Evolutionary conservation across 192 early-diverging fungal species (phyloP).

Genomic region (Backusella sp.): DNA sequence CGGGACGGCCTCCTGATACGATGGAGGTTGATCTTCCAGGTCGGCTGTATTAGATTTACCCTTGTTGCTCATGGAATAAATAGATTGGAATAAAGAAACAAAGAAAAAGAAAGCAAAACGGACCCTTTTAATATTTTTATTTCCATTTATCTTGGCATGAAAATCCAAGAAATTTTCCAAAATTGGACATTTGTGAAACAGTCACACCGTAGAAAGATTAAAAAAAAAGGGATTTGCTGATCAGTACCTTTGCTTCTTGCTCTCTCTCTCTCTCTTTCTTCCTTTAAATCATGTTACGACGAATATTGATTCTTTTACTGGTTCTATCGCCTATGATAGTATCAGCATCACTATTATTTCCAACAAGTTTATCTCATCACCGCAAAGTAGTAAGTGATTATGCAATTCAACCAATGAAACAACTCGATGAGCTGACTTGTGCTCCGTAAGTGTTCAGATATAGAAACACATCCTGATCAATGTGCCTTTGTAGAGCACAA

Average conservation of each 20-base stretch:
- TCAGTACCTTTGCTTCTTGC: not conserved
- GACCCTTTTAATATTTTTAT: not conserved
- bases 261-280: not conserved
- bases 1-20: constrained; percentile 7
- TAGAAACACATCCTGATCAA: constrained; percentile 46
- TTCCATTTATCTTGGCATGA: constrained; percentile 1
- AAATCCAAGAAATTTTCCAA: not conserved
- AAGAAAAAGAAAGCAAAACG: not conserved
- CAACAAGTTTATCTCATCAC: not conserved
- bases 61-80: not conserved
- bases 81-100: not conserved
- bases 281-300: not conserved
- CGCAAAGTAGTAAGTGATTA: constrained; percentile 4
- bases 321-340: not conserved
- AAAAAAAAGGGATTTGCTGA: not conserved
- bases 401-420: not conserved
- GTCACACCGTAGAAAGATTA: not conserved
- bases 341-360: not conserved
- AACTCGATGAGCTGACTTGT: not conserved
- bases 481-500: constrained; percentile 57
- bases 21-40: constrained; percentile 5
- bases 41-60: not conserved
- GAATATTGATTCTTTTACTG: not conserved
- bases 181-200: not conserved
- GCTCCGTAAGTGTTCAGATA: constrained; percentile 39